phyloP scores from a whole-genome alignment of 306 rosid species.

The Trifolium repens region DNA sequence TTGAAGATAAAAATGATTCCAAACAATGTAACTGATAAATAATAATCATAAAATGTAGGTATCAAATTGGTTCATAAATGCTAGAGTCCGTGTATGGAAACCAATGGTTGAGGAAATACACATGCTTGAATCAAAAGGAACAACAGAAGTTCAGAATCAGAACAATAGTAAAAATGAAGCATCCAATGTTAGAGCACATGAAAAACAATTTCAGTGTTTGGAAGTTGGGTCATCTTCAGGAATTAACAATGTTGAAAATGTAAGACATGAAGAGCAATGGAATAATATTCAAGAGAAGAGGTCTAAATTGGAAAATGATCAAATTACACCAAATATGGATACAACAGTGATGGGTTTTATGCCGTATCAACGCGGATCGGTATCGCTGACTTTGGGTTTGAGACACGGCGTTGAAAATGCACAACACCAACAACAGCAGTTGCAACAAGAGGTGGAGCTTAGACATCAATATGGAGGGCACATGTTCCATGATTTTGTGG shows the following conservation, averaged over 20 bases:
- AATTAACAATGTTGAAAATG: conserved; percentile 39
- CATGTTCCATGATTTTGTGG: conserved; percentile 71
- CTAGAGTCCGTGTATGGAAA: conserved; percentile 96
- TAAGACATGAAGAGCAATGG: conserved; percentile 45
- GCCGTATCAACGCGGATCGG: conserved; percentile 68
- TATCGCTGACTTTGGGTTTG: conserved; percentile 77
- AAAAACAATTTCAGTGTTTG: conserved; percentile 49
- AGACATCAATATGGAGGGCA: conserved; percentile 63
- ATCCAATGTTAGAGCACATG: conserved; percentile 6
- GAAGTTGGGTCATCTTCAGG: conserved; percentile 47
- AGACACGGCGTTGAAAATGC: conserved; percentile 66
- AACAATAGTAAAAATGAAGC: conserved; percentile 39
- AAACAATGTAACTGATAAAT: conserved; percentile 17
- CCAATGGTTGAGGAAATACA: conserved; percentile 99
- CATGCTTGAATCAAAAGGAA: conserved; percentile 78
- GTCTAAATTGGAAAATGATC: conserved; percentile 56
- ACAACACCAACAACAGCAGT: conserved; percentile 52
- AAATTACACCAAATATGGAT: conserved; percentile 53
- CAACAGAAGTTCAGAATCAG: conserved; percentile 36
- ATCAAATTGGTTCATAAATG: conserved; percentile 97
- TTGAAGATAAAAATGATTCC: too few relatives aligned
- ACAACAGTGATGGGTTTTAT: conserved; percentile 68
- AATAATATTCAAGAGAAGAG: conserved; percentile 61
- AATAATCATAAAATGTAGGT: conserved; percentile 53
- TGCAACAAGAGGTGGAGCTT: conserved; percentile 57